Base-by-base conservation (phyloP, 805 yeast genomes). In the Teunomyces cretensis region DNA sequence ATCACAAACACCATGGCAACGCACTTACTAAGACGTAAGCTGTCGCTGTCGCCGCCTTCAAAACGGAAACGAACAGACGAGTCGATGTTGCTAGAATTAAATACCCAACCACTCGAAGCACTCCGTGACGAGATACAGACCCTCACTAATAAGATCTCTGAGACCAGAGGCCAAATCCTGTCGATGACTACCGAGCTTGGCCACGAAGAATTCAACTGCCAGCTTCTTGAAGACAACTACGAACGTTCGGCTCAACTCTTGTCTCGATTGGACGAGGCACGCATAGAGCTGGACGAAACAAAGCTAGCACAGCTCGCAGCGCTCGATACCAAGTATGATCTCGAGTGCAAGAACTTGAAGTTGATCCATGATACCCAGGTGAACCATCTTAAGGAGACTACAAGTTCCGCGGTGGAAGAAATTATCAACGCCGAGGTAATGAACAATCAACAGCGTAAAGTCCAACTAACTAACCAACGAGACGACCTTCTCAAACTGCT, bases 381-480 rank as follows among this genome's bases (percentile, higher is more conserved):
- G 15, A 58, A 61, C 37, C 54, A 59, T 22, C 51, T 68, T 24
- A 68, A 67, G 42, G 70, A 67, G 37, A 46, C 42, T 5, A 56
- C 61, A 9, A 50, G 60, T 1, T 46, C 39, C 0, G 63, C 74
- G 52, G 66, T 79, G 1, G 78, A 77, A 33, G 44, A 54, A 1
- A 48, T 74, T 5, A 64, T 75, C 28, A 53, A 63, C 6, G 56
- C 56, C 12, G 72, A 70, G 42, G 64, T 66, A 4, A 54, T 54
- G 14, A 55, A 62, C 32, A 57, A 61, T 24, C 62, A 70, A 35
- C 45, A 51, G 7, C 55, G 62, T 37, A 70, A 69, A 22, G 4
- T 16, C 6, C 30, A 39, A 19, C 35, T 60, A 27, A 31, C 26
- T 5, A n/a, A 30, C 8, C 46, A 56, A 41, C 46, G 55, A 33